Base-by-base conservation (phyloP, 2,329 filamentous ascomycete species). In the Calonectria leucothoes region DNA sequence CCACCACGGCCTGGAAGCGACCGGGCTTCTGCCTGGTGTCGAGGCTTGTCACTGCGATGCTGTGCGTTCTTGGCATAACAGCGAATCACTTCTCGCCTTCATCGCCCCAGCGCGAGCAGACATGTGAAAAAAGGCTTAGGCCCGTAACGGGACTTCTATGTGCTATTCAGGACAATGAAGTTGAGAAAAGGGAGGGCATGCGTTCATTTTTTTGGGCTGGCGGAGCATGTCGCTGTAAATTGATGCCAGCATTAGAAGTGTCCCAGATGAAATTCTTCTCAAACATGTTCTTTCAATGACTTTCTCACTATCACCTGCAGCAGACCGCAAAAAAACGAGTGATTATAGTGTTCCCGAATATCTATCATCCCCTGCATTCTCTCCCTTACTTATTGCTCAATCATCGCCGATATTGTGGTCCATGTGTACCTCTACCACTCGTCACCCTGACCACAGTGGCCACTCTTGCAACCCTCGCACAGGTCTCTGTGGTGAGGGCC, bases 381-480 rank as follows among this genome's bases (percentile, higher is more conserved):
- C 2, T 23, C 10, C 20, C 8, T 23, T 20, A 2, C 8, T 5
- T 45, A n/a, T 12, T 45, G 3, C n/a, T 23, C 20, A 4, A 8
- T 23, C 42, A 10, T 23, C 8, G 1, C 8, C n/a, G 42, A 23
- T 20, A 45, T 45, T 11, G 2, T 23, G 6, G 8, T 23, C 3
- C 6, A 1, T 45, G n/a, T 23, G n/a, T 23, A 23, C 8, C 42
- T 23, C n/a, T 2, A 45, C 3, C 15, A 15, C 3, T 20, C 17
- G 42, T 11, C n/a, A 11, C 1, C 42, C n/a, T 39, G 11, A 2
- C 35, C 51, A 7, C 84, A 86, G 65, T 79, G 78, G 0, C 82
- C 83, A 35, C 69, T 70, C 70, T 80, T 85, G 64, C 84, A 86
- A 0, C 84, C 85, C 71, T 86, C 84, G 37, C 85, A 86, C 0